Base-by-base conservation (phyloP, 331 rosid species). In the Malus hybrid region DNA sequence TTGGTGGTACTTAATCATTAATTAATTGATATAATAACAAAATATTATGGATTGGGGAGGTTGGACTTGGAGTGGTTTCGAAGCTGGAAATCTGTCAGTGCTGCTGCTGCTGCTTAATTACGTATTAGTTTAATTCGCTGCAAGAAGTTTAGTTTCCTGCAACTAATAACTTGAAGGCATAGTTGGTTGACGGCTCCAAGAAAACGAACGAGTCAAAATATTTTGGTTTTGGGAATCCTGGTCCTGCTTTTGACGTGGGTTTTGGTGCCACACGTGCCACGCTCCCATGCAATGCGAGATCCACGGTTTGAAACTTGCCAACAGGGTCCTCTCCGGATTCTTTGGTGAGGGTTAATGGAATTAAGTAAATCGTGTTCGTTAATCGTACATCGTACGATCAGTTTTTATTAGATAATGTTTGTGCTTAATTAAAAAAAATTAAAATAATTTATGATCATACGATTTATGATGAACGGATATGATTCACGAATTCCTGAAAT, bases 351-450 rank as follows among this genome's bases (percentile, higher is more conserved):
- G 2, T 8, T 0, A 2, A 7, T 0, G 0, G 3, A 8, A 36
- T 7, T 0, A 0, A 0, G 44, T 39, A 39, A 39, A 39, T 39
- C 4, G 1, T 39, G 0, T 8, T 0, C 0, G 0, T 36, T 36
- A 0, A 36, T 39, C 0, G 0, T 39, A 39, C 0, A 39, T 39
- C 0, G 0, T 39, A 0, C 0, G 4, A 0, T 2, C 0, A 39
- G 4, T 39, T 39, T 39, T 39, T 39, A 9, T 39, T 0, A 39
- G 0, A 0, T 39, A 9, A 0, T 9, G 0, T 39, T 39, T 39
- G 1, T 9, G 2, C 2, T 39, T 39, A 39, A 9, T 39, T 36
- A 3, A 39, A 39, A 39, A 0, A 8, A 39, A 6, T 7, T 7
- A 1, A 39, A 39, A 9, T 39, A 0, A 9, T 39, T 39, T 9